These are phyloP conservation scores for Protomyces inundatus DNA, from an alignment of 1,139 yeast genomes.

Conservation along the genomic window DNA sequence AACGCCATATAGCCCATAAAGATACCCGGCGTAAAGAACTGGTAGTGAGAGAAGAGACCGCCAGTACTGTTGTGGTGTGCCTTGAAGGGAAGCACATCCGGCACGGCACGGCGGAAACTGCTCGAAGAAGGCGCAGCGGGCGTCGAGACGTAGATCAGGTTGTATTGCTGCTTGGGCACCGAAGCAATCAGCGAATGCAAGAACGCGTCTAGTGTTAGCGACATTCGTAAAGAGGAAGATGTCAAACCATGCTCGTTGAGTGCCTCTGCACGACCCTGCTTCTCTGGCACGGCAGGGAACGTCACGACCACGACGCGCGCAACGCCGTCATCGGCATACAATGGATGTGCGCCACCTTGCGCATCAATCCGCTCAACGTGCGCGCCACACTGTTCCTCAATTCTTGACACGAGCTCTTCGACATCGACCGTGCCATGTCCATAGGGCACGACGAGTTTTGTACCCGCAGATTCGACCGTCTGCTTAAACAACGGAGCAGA, in stretches of 20 bases:
- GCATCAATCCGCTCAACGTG: slow-evolving; percentile 16
- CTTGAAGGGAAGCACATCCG: neutral
- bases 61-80: slow-evolving; percentile 1
- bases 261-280: neutral
- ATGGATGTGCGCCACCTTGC: slow-evolving; percentile 7
- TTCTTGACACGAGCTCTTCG: slow-evolving; percentile 5
- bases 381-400: slow-evolving; percentile 7
- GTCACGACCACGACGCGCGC: slow-evolving; percentile 7
- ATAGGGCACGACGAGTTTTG: slow-evolving; percentile 25
- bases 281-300: slow-evolving; percentile 9
- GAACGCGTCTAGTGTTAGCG: slow-evolving; percentile 5
- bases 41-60: slow-evolving; percentile 46
- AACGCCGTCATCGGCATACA: slow-evolving; percentile 4
- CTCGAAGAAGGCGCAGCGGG: slow-evolving; percentile 19
- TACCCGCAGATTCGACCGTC: slow-evolving; percentile 12
- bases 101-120: slow-evolving; percentile 15
- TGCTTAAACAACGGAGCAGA: slow-evolving; percentile 16
- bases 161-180: slow-evolving; percentile 5
- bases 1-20: slow-evolving; percentile 62
- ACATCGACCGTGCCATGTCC: slow-evolving; percentile 16
- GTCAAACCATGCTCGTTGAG: neutral
- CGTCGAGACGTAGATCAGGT: slow-evolving; percentile 19
- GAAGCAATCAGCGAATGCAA: slow-evolving; percentile 11
- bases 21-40: slow-evolving; percentile 58
- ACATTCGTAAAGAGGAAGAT: neutral